These are phyloP conservation scores for Sanghuangporus baumii DNA, from an alignment of 1,284 basidiomycete genomes.

Conservation along the genomic window DNA sequence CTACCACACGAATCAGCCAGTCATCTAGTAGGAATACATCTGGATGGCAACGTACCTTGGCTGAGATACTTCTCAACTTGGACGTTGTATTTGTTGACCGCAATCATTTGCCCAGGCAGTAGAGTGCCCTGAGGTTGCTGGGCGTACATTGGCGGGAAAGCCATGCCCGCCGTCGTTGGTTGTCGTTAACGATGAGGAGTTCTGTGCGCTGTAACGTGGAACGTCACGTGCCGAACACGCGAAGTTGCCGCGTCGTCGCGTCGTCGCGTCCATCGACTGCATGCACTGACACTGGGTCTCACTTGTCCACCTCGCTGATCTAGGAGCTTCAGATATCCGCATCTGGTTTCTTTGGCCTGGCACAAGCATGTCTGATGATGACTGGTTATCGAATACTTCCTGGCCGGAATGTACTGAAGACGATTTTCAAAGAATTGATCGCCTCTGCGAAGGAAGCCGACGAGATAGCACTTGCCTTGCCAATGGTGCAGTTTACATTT, in stretches of 20 bases:
- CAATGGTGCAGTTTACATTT: slow-evolving; percentile 27
- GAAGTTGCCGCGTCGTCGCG: not conserved
- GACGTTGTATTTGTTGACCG: slow-evolving; percentile 87
- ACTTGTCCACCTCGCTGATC: not conserved
- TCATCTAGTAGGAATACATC: not conserved
- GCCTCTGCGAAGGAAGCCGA: slow-evolving; percentile 7
- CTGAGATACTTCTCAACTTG: slow-evolving; percentile 87
- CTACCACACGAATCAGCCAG: slow-evolving; percentile 34
- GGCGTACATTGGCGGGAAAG: slow-evolving; percentile 21
- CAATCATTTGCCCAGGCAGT: slow-evolving; percentile 79
- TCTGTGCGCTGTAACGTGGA: not conserved
- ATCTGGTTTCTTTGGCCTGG: not conserved
- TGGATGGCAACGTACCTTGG: slow-evolving; percentile 57
- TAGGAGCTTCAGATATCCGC: not conserved
- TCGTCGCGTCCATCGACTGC: not conserved
- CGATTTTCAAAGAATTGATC: slow-evolving; percentile 13
- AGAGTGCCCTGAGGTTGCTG: slow-evolving; percentile 54
- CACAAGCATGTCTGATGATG: slow-evolving; percentile 9
- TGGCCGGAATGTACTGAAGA: slow-evolving; percentile 12
- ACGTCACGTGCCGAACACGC: not conserved
- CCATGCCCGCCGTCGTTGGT: slow-evolving; percentile 6
- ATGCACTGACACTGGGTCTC: not conserved
- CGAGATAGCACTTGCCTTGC: not conserved
- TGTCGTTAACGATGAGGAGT: slow-evolving; percentile 4
- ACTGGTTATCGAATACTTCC: not conserved